Percentiles rank a stretch among this genome's conserved stretches.
Conservation (phyloP, 176 grass and related monocot genomes). For the Carex cristatella region DNA sequence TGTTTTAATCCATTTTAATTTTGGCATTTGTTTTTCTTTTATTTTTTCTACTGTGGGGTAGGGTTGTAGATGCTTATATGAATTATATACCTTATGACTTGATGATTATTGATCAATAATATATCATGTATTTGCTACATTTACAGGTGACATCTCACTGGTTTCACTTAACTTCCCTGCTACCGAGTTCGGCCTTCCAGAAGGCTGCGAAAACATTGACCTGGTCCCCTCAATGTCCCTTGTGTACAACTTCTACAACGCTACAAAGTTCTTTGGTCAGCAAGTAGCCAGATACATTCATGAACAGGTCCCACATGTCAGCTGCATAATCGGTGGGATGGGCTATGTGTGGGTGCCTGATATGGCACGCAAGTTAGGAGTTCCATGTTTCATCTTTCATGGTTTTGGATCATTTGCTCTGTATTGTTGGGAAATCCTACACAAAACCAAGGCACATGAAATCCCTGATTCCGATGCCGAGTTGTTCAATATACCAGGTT, state of each 20-base stretch:
- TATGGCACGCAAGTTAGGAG: slow-evolving; percentile 31
- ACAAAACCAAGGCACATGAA: slow-evolving; percentile 33
- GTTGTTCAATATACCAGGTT: slow-evolving; percentile 30
- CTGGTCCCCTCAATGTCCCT: slow-evolving; percentile 7
- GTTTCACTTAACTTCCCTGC: slow-evolving; percentile 45
- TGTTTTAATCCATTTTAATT: background rate
- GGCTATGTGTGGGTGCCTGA: slow-evolving; percentile 35
- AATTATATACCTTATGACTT: background rate
- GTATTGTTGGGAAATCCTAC: slow-evolving; percentile 44
- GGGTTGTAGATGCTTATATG: background rate
- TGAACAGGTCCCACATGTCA: background rate
- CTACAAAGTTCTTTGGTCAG: slow-evolving; percentile 34
- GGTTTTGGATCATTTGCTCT: slow-evolving; percentile 48
- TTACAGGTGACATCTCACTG: slow-evolving; percentile 23
- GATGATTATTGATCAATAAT: background rate
- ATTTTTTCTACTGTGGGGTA: too few relatives aligned
- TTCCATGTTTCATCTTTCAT: slow-evolving; percentile 69
- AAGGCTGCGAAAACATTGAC: slow-evolving; percentile 53
- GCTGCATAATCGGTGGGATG: slow-evolving; percentile 49
- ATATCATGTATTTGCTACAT: background rate
- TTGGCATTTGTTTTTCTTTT: background rate
- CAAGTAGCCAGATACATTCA: slow-evolving; percentile 15
- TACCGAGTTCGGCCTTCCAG: slow-evolving; percentile 29
- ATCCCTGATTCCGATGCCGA: slow-evolving; percentile 4
- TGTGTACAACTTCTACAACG: slow-evolving; percentile 29